Evolutionary conservation across 257 asterid genomes (phyloP), one percentile per base, ranked within the genome.

Genomic region (Nicotiana knightiana): DNA sequence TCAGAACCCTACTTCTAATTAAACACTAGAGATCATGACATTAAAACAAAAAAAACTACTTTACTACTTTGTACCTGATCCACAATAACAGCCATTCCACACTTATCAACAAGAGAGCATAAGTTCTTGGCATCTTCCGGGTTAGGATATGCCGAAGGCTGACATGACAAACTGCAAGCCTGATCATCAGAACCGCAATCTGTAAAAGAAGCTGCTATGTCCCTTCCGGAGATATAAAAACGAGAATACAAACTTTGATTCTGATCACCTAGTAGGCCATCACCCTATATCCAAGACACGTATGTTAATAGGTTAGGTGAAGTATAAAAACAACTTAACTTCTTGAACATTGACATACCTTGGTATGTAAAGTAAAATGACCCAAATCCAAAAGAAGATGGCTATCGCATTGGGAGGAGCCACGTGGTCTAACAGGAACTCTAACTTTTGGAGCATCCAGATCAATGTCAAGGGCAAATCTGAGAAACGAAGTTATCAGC

Each of bases 391-490:
- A 83, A 85, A 94, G 87, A 83, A 96, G 94, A 92, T 94, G 88
- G 89, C 94, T 88, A 81, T 89, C 94, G 82, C 89, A 87, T 83
- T 86, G 90, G 53, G 83, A 81, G 81, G 93, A 88, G 76, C 85
- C 85, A 73, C 85, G 77, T 78, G 91, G 88, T 85, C 92, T 89
- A 66, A 96, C 88, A 84, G 98, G 99, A 86, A 96, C 91, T 84
- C 95, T 93, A 81, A 96, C 99, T 91, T 94, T 96, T 79, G 99
- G 99, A 86, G 99, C 99, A 82, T 94, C 99, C 77, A 96, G 97
- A 84, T 96, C 99, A 87, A 96, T 96, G 89, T 96, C 98, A 83
- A 96, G 98, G 85, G 99, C 96, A 88, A 96, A 96, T 87, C 98
- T 96, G 86, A 63, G 51, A 81, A 67, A 67, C 21, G 57, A 78